These are phyloP conservation scores for Pontederia paniculata DNA, from an alignment of 176 grass and related monocot species.

Conservation along the genomic window DNA sequence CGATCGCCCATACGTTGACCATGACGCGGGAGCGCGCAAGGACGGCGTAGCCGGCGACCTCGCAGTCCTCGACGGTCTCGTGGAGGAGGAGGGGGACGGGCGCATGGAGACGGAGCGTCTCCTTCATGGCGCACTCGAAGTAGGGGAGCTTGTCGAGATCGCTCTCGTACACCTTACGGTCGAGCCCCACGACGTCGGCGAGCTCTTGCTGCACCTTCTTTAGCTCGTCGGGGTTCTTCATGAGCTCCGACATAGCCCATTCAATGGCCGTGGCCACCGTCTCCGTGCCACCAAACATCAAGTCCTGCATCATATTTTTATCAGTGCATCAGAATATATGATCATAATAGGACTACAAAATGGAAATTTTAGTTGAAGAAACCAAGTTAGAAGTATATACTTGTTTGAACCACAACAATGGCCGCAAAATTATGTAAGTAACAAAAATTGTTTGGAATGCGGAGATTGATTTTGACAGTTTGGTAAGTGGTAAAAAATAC, in stretches of 20 bases:
- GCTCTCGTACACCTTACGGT: slow-evolving; percentile 42
- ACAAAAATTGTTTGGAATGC: no score
- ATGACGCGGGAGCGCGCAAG: slow-evolving; percentile 54
- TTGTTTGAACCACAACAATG: no score
- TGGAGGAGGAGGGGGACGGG: slow-evolving; percentile 87
- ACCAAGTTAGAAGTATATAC: no score
- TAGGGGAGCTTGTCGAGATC: slow-evolving; percentile 82
- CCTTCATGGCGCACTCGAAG: slow-evolving; percentile 74
- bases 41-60: slow-evolving; percentile 54
- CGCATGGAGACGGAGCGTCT: slow-evolving; percentile 88
- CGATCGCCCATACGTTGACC: slow-evolving; percentile 84
- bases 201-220: slow-evolving; percentile 62
- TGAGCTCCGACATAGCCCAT: slow-evolving; percentile 86
- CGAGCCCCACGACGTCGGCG: slow-evolving; percentile 30
- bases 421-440: no score
- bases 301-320: slow-evolving; percentile 35
- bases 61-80: slow-evolving; percentile 62
- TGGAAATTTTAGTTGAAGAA: no score
- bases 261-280: slow-evolving; percentile 85
- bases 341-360: neutral
- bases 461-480: no score
- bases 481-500: no score
- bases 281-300: slow-evolving; percentile 98
- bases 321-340: neutral
- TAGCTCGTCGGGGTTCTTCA: slow-evolving; percentile 70